These are phyloP conservation scores for Scedosporium apiospermum DNA, from an alignment of 2,329 filamentous ascomycete species.

Conservation along the genomic window DNA sequence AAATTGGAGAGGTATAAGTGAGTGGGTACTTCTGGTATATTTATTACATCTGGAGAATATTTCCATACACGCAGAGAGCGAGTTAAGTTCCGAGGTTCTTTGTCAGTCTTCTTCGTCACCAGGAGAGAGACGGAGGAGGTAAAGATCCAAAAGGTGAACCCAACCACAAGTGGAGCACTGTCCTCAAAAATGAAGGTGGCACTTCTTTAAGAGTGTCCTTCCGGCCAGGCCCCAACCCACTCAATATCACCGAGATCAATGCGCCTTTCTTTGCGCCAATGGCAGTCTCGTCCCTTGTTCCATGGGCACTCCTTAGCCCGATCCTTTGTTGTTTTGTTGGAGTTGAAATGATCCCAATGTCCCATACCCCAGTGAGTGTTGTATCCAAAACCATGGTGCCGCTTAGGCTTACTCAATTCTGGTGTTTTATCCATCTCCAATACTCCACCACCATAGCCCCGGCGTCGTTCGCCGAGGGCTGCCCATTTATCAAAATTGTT, in stretches of 20 bases:
- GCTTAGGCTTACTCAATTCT: conserved; percentile 36
- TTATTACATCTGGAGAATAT: conserved; percentile 25
- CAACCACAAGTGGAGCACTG: conserved; percentile 44
- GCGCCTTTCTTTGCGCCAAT: conserved; percentile 53
- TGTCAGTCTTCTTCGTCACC: neutral
- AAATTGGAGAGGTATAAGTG: conserved; percentile 19
- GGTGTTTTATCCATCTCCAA: conserved; percentile 41
- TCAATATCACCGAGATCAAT: conserved; percentile 71
- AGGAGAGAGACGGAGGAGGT: neutral
- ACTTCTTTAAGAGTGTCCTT: conserved; percentile 29
- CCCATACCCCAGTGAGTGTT: conserved; percentile 35
- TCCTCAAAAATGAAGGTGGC: neutral
- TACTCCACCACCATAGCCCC: conserved; percentile 46
- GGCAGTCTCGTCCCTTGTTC: conserved; percentile 50
- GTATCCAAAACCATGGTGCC: conserved; percentile 36
- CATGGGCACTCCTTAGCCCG: conserved; percentile 44
- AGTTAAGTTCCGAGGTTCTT: conserved; percentile 26
- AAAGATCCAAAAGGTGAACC: conserved; percentile 21
- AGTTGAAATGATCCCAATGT: conserved; percentile 34
- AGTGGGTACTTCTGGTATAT: conserved; percentile 62
- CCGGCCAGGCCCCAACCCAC: conserved; percentile 91
- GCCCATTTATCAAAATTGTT: conserved; percentile 73
- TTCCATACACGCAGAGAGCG: conserved; percentile 54
- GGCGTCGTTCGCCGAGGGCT: conserved; percentile 73
- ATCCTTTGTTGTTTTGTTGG: conserved; percentile 31